Percentiles rank a stretch among this genome's conserved stretches.
Evolutionary conservation across 176 grass and related monocot genomes (phyloP).

Genomic region (Elaeis guineensis): DNA sequence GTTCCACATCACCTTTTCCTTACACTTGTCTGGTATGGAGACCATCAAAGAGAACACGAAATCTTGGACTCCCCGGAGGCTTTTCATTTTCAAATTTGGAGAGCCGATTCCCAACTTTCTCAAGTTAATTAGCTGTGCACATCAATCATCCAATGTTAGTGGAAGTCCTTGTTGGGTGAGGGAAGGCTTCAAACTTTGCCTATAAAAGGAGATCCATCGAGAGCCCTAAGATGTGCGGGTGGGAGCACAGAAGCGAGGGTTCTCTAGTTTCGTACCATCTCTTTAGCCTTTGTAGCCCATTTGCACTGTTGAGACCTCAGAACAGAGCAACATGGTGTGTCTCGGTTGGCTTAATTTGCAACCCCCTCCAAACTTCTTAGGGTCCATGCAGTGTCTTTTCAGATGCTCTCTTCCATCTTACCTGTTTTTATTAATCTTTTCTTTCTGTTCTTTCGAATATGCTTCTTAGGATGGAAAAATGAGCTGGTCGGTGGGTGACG

Average conservation of each 20-base stretch:
- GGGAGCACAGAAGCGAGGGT: no score
- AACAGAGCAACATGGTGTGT: no score
- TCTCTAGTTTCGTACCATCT: no score
- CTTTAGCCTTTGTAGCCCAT: no score
- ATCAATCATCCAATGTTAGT: not conserved
- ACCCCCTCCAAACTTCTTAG: no score
- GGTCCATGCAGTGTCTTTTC: no score
- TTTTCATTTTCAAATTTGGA: not conserved
- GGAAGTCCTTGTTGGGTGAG: not conserved
- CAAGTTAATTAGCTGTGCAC: not conserved
- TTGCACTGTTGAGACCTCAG: no score
- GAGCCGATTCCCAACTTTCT: not conserved
- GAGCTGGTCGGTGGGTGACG: constrained; percentile 32
- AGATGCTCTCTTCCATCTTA: not conserved
- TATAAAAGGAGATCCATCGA: not conserved
- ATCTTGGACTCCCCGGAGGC: constrained; percentile 2
- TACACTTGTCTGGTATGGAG: not conserved
- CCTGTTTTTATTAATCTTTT: not conserved
- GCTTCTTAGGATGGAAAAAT: not conserved
- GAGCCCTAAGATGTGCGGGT: no score
- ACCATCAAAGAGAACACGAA: not conserved
- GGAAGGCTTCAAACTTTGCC: not conserved
- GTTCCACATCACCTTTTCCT: no score
- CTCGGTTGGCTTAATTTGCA: no score
- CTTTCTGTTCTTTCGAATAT: not conserved